Conservation (phyloP, 2,329 filamentous ascomycete species). For the Pseudogymnoascus pannorum region DNA sequence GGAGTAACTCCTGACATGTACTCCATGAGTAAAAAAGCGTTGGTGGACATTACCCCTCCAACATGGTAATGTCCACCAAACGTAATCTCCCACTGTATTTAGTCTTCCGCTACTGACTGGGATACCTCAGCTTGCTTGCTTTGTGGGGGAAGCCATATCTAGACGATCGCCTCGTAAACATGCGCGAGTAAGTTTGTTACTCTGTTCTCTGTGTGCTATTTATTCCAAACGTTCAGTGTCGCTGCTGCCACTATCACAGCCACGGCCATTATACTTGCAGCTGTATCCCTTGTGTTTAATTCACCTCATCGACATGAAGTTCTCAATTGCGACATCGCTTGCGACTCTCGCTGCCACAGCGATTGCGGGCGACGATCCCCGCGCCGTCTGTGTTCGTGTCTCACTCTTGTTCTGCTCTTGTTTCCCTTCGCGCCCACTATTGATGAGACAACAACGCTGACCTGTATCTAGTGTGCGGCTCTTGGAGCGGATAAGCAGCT, state of each 20-base stretch:
- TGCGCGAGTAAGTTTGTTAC: background rate
- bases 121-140: background rate
- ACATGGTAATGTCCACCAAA: background rate
- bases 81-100: background rate
- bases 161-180: background rate
- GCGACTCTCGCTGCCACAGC: slow-evolving; percentile 6
- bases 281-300: background rate
- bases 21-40: no score
- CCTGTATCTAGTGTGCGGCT: slow-evolving; percentile 23
- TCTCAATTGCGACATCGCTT: background rate
- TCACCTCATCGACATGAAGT: background rate
- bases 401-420: background rate
- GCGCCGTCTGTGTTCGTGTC: slow-evolving; percentile 1
- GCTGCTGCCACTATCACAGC: background rate
- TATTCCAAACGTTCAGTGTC: background rate
- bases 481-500: slow-evolving; percentile 22
- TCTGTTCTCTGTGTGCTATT: background rate
- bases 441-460: slow-evolving; percentile 9
- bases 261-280: no score
- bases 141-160: background rate
- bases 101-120: background rate
- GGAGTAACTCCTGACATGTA: no score
- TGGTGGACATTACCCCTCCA: no score
- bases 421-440: background rate
- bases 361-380: background rate